Evolutionary conservation across 805 yeast genomes (phyloP).

Genomic region (Cyberlindnera euphorbiae): DNA sequence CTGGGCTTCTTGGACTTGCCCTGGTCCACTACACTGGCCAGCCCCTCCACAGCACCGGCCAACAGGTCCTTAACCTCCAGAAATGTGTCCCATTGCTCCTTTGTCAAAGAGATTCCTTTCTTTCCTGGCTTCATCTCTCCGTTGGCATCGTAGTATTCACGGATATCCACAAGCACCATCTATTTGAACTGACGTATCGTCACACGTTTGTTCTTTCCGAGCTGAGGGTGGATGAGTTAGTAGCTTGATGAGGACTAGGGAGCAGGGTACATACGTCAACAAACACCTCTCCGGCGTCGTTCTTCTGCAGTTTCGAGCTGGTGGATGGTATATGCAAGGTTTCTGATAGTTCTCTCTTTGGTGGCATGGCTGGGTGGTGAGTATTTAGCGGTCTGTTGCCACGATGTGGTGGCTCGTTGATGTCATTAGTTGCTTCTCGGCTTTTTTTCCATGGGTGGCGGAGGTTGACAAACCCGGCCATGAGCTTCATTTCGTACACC

Average conservation of each 20-base stretch:
- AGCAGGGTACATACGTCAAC: slow-evolving; percentile 11
- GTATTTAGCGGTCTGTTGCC: no score
- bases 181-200: slow-evolving; percentile 71
- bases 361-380: slow-evolving; percentile 2
- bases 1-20: slow-evolving; percentile 27
- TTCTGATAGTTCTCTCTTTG: slow-evolving; percentile 2
- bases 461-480: no score
- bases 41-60: slow-evolving; percentile 41
- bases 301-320: not conserved
- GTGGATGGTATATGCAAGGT: not conserved
- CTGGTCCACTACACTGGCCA: slow-evolving; percentile 24
- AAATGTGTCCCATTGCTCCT: slow-evolving; percentile 48
- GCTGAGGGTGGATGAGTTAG: slow-evolving; percentile 24
- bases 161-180: slow-evolving; percentile 65
- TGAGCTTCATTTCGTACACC: no score
- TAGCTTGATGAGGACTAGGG: not conserved
- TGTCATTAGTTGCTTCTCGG: no score
- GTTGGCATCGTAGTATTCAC: slow-evolving; percentile 70
- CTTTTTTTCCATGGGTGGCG: no score
- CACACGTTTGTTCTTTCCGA: slow-evolving; percentile 61
- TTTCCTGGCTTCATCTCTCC: slow-evolving; percentile 75
- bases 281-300: slow-evolving; percentile 9
- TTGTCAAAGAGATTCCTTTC: slow-evolving; percentile 63
- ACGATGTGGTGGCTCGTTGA: no score
- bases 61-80: slow-evolving; percentile 43